Conservation (phyloP, 164 flowering plant species). For the Paratinospora sagittata region DNA sequence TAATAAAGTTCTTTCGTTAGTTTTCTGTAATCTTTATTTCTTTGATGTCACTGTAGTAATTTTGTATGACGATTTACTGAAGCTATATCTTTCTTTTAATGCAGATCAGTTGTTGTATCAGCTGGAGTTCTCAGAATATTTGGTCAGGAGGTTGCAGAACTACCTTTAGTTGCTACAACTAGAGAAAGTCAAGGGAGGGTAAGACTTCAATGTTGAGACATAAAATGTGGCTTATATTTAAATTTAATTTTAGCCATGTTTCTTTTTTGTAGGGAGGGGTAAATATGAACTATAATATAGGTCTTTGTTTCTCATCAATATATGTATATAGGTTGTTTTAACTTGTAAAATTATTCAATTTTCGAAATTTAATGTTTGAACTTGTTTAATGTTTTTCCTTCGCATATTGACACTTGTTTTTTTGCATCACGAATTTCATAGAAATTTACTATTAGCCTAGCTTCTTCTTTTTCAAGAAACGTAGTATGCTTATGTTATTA, state of each 20-base stretch:
- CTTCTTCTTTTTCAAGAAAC: too few relatives aligned
- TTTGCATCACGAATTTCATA: too few relatives aligned
- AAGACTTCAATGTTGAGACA: conserved; percentile 16
- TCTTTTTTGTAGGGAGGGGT: not conserved
- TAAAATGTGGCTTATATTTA: not conserved
- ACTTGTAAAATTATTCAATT: not conserved
- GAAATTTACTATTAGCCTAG: too few relatives aligned
- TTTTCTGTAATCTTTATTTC: not conserved
- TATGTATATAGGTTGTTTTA: not conserved
- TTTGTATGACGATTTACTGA: not conserved
- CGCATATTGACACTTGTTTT: too few relatives aligned
- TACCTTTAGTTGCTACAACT: conserved; percentile 88
- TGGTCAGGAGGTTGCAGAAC: conserved; percentile 83
- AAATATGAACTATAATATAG: not conserved
- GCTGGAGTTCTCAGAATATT: conserved; percentile 88
- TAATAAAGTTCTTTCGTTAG: not conserved
- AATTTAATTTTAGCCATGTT: too few relatives aligned
- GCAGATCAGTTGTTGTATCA: conserved; percentile 78
- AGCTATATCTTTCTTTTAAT: conserved; percentile 4
- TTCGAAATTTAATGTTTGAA: not conserved
- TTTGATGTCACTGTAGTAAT: not conserved
- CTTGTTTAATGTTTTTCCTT: too few relatives aligned
- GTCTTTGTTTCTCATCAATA: too few relatives aligned
- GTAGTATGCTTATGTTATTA: too few relatives aligned
- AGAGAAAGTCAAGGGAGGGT: conserved; percentile 81